phyloP scores from a whole-genome alignment of 441 rosid genomes.

The Populus hybrid region DNA sequence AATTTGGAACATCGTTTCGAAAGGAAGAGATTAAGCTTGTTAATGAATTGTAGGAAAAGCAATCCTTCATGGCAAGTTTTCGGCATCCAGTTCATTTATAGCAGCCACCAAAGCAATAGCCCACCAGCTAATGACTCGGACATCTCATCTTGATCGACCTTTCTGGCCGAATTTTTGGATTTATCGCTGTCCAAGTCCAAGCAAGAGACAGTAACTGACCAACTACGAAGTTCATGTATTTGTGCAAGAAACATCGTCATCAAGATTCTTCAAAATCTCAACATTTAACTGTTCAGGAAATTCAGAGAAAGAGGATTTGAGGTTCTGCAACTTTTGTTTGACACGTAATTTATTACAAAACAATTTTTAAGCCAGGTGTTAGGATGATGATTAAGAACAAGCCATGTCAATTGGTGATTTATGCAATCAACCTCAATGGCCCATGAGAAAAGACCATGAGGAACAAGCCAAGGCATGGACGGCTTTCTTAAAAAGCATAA shows the following conservation, averaged over 20 bases:
- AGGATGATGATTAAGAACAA: neutral
- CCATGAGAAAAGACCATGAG: neutral
- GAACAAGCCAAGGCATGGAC: neutral
- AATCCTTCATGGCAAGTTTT: no score
- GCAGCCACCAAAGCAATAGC: neutral
- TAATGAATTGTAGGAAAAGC: no score
- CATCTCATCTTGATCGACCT: neutral
- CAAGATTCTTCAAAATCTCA: no score
- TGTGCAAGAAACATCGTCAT: no score
- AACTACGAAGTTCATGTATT: neutral
- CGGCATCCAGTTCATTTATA: neutral
- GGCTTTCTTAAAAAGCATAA: no score
- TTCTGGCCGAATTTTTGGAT: neutral
- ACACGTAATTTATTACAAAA: neutral
- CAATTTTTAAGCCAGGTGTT: neutral
- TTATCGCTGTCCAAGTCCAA: neutral
- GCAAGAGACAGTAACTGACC: neutral
- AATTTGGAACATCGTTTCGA: no score
- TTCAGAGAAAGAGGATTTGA: neutral
- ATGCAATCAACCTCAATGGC: neutral
- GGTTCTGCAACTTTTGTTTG: neutral
- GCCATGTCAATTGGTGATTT: neutral
- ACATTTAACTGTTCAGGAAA: neutral
- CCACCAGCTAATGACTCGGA: constrained; percentile 1
- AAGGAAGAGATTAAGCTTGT: no score